Base-by-base conservation (phyloP, 2,329 filamentous ascomycete species). In the Sphaerostilbella broomeana region DNA sequence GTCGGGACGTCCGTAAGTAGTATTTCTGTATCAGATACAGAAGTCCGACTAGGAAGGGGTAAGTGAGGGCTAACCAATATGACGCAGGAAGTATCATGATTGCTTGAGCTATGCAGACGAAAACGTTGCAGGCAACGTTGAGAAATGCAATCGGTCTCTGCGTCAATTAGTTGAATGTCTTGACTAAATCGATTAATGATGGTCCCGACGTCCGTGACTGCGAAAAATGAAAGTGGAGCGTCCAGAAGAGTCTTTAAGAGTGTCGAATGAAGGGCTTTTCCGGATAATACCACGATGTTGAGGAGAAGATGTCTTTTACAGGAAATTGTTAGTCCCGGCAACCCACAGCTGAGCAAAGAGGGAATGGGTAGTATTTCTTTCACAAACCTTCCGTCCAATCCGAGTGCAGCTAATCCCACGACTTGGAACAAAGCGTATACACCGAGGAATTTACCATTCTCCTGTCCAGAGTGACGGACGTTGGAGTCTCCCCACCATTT, bases 1-100 rank as follows among this genome's bases (percentile, higher is more conserved):
- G 75, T 0, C 74, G 63, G 1, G 72, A 77, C 0, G 74, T 79
- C 4, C 69, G 63, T 6, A 79, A 61, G 46, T 79, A 79, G 33
- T 73, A 62, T 30, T 65, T 69, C 45, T 77, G 73, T 2, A 78
- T 51, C 2, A 51, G 10, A 35, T 55, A 63, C 1, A 75, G 48
- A 1, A 65, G 44, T 2, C 49, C 52, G 5, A 64, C 43, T 2
- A 75, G 49, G 5, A 70, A 50, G 42, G 16, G 45, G 22, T 31
- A 40, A 7, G 33, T 18, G 18, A 35, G 8, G 18, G 35, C 24
- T 24, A 24, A 16, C 16, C 30, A 38, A 25, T 43, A 17, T 26
- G 36, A 21, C 28, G 27, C 26, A 10, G 9, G 27, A 34, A 24
- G 11, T 3, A 41, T 28, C 6, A 37, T 25, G 18, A 37, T 31